A percentile compares a stretch with the other conserved stretches of the same genome.
These are phyloP conservation scores for Daldinia caldariorum DNA, from an alignment of 495 filamentous ascomycete species.

Conservation along the genomic window DNA sequence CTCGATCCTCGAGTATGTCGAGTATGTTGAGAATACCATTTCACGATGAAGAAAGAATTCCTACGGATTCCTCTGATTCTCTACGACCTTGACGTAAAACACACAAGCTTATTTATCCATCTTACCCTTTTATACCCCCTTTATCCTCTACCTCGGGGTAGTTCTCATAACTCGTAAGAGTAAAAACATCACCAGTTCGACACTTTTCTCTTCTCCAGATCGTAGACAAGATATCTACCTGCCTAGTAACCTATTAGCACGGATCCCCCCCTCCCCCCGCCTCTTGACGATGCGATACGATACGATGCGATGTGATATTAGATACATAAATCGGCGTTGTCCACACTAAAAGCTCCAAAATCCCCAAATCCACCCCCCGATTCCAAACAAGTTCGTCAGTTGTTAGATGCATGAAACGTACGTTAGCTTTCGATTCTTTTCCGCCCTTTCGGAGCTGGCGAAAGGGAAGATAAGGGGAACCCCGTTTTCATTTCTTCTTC, in stretches of 20 bases:
- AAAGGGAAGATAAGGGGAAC: conserved; percentile 14
- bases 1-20: neutral
- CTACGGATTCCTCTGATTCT: too few relatives aligned
- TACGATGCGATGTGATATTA: too few relatives aligned
- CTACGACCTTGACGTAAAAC: too few relatives aligned
- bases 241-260: too few relatives aligned
- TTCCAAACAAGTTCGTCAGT: conserved; percentile 17
- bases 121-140: neutral
- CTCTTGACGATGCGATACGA: neutral
- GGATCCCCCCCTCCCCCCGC: too few relatives aligned
- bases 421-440: conserved; percentile 5
- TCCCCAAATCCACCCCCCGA: neutral
- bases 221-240: too few relatives aligned
- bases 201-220: neutral
- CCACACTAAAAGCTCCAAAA: conserved; percentile 4
- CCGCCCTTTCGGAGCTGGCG: conserved; percentile 26
- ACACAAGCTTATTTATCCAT: too few relatives aligned
- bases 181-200: neutral
- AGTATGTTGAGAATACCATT: too few relatives aligned
- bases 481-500: neutral
- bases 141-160: neutral
- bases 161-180: neutral
- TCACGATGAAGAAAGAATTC: too few relatives aligned
- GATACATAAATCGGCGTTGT: conserved; percentile 7
- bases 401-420: conserved; percentile 19